phyloP scores from a whole-genome alignment of 2,329 filamentous ascomycete species.

The Trichoderma harzianum region DNA sequence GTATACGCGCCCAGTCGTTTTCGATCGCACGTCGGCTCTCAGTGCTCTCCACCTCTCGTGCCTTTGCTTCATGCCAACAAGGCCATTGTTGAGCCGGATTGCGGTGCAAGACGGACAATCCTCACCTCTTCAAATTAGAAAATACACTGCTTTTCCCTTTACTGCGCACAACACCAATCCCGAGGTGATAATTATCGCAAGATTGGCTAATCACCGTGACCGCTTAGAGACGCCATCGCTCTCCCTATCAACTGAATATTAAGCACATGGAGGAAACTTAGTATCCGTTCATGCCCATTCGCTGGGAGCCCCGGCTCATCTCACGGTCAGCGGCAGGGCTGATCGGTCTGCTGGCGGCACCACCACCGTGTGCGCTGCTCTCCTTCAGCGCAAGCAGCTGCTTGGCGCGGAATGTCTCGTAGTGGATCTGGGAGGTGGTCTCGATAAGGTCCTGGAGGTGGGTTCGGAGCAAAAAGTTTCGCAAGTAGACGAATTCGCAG shows the following conservation, averaged over 20 bases:
- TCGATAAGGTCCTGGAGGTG: conserved; percentile 98
- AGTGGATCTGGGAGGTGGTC: conserved; percentile 99
- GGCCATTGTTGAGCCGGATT: conserved; percentile 21
- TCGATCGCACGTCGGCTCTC: neutral
- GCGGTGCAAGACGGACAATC: conserved; percentile 19
- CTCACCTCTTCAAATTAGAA: conserved; percentile 24
- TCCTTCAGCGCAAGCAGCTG: conserved; percentile 97
- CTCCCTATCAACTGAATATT: conserved; percentile 30
- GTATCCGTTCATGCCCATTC: conserved; percentile 99
- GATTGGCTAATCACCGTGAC: conserved; percentile 20
- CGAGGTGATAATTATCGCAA: conserved; percentile 32
- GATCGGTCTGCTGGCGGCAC: conserved; percentile 80
- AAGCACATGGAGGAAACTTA: conserved; percentile 46
- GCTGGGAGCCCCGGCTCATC: conserved; percentile 93
- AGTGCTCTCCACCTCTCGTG: conserved; percentile 20
- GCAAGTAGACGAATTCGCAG: conserved; percentile 98
- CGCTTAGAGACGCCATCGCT: conserved; percentile 36
- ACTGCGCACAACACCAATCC: conserved; percentile 30
- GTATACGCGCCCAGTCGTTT: conserved; percentile 1
- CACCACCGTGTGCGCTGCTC: conserved; percentile 79
- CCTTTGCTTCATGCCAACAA: conserved; percentile 23
- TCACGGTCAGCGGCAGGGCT: conserved; percentile 92
- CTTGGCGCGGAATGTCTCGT: conserved; percentile 99
- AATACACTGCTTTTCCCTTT: conserved; percentile 23
- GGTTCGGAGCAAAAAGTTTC: conserved; percentile 97